phyloP scores from a whole-genome alignment of 2,329 filamentous ascomycete genomes.

The Botrytis sinoallii region DNA sequence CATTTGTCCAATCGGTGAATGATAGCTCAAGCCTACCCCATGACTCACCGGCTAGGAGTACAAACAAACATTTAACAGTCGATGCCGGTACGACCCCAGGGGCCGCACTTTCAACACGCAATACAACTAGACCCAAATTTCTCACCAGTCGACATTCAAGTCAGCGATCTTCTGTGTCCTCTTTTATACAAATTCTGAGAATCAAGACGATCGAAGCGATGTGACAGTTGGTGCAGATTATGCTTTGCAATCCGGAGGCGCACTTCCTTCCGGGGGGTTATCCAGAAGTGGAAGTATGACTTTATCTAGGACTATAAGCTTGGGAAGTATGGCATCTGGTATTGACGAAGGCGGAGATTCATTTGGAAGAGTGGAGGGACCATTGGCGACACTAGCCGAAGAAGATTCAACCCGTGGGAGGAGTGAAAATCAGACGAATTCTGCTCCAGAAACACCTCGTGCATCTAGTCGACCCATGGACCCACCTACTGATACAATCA shows the following conservation, averaged over 20 bases:
- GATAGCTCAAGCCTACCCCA: constrained; percentile 35
- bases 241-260: constrained; percentile 77
- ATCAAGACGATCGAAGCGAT: constrained; percentile 59
- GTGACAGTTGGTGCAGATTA: constrained; percentile 74
- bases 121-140: constrained; percentile 52
- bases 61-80: constrained; percentile 29
- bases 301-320: constrained; percentile 74
- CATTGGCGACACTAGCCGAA: constrained; percentile 57
- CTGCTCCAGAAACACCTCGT: constrained; percentile 67
- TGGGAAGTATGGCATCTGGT: constrained; percentile 85
- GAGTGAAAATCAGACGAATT: constrained; percentile 42
- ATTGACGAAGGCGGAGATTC: constrained; percentile 49
- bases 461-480: constrained; percentile 51
- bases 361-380: constrained; percentile 42
- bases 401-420: constrained; percentile 50
- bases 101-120: constrained; percentile 41
- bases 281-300: constrained; percentile 51
- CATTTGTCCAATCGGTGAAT: constrained; percentile 25
- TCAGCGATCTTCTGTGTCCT: constrained; percentile 59
- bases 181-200: constrained; percentile 53
- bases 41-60: constrained; percentile 38
- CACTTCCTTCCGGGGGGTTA: constrained; percentile 55
- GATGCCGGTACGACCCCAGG: constrained; percentile 50
- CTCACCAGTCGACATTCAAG: constrained; percentile 53
- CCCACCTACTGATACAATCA: constrained; percentile 80